Conservation (phyloP, 202 grass and related monocot species). For the Musa balbisiana region DNA sequence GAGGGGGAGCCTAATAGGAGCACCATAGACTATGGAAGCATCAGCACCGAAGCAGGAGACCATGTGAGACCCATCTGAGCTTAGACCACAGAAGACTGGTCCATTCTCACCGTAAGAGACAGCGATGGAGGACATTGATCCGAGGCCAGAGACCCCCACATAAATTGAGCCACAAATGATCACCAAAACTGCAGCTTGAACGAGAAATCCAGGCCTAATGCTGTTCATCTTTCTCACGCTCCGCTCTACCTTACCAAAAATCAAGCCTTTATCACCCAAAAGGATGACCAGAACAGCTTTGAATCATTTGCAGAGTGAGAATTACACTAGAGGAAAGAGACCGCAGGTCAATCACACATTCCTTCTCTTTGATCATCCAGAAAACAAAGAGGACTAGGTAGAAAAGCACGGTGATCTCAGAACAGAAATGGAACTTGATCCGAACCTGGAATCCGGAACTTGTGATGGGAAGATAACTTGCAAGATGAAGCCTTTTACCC, state of each 20-base stretch:
- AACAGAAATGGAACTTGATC: not conserved
- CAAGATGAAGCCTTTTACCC: not conserved
- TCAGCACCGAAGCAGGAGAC: slow-evolving; percentile 80
- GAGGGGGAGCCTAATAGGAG: slow-evolving; percentile 54
- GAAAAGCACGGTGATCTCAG: not conserved
- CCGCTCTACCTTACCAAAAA: not conserved
- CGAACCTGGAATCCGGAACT: not conserved
- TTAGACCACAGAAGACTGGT: slow-evolving; percentile 82
- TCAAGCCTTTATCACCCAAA: no score
- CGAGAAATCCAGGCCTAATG: not conserved
- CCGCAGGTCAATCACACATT: no score
- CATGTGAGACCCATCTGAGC: slow-evolving; percentile 77
- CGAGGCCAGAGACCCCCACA: slow-evolving; percentile 38
- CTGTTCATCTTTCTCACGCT: slow-evolving; percentile 28
- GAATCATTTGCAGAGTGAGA: no score
- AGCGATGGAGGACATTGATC: slow-evolving; percentile 93
- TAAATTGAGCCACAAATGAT: slow-evolving; percentile 22
- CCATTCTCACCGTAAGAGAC: slow-evolving; percentile 95
- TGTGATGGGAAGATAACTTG: not conserved
- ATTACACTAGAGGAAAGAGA: no score
- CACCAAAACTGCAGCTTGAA: slow-evolving; percentile 36
- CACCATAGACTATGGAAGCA: slow-evolving; percentile 83
- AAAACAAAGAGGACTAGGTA: not conserved
- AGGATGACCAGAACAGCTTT: no score
- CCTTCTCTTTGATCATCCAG: not conserved